Base-by-base conservation (phyloP, 2,329 filamentous ascomycete species). In the Microcera coccophila region DNA sequence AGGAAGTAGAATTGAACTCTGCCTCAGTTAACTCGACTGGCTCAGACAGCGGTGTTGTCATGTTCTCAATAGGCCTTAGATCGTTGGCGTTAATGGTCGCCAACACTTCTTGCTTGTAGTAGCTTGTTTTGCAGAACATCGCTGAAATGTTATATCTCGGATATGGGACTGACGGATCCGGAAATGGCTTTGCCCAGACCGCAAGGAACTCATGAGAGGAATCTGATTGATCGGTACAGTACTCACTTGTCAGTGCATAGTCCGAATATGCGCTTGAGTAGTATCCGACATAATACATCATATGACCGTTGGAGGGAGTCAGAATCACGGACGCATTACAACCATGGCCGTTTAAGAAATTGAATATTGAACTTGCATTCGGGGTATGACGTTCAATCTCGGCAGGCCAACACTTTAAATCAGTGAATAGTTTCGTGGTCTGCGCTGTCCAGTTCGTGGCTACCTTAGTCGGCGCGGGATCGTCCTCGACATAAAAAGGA, bases 221-320 rank as follows among this genome's bases (percentile, higher is more conserved):
- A 8, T 65, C 62, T 1, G 49, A 42, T 0, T 60, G 54, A 0
- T 24, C 4, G 0, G 62, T 59, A 19, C 73, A 76, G 0, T 45
- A 22, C 0, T 44, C 14, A 50, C 59, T 45, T 53, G 44, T 31
- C 12, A 77, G 39, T 24, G 62, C 47, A 53, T 51, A 52, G 45
- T 65, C 66, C 0, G 58, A 53, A 1, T 58, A 61, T 0, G 66
- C 44, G 3, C 62, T 58, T 1, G 64, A 53, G 11, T 61, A 60
- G 19, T 71, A 77, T 0, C 73, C 73, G 2, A 73, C 59, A 38
- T 75, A 77, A 1, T 62, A 49, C 31, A 68, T 62, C 0, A 50
- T 50, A 18, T 55, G 68, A 1, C 56, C 42, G 4, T 55, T 54
- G 0, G 16, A 41, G 20, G 26, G 29, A n/a, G 17, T 39, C 4